Base-by-base conservation (phyloP, 2,329 filamentous ascomycete genomes). In the Fusarium domesticum region DNA sequence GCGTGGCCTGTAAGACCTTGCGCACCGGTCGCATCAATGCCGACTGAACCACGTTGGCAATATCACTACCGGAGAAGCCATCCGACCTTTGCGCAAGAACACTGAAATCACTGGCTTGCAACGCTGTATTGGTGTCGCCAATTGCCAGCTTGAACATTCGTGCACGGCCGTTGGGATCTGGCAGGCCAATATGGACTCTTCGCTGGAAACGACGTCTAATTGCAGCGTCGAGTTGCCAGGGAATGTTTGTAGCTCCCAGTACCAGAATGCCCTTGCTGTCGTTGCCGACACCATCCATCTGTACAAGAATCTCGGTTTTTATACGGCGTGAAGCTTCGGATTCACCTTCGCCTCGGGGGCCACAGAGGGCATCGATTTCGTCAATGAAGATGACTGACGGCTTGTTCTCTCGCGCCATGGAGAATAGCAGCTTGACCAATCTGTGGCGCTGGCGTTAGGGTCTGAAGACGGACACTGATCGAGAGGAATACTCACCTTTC, bases 331-430 rank as follows among this genome's bases (percentile, higher is more conserved):
- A 96, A 1, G 95, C 93, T 75, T 98, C 93, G 2, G 91, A 96
- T 73, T 98, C 95, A 65, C 93, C 93, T 76, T 98, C 93, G 53
- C 81, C 82, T 58, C 93, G 83, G 7, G 92, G 91, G 1, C 93
- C 93, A 64, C 93, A 97, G 2, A 98, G 83, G 5, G 93, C 93
- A 67, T 98, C 93, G 52, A 97, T 90, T 70, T 97, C 92, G 67
- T 97, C 92, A 63, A 97, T 96, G 72, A 97, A 97, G 68, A 97
- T 96, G 64, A 98, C 96, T 2, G 91, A 93, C 1, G 93, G 93
- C 61, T 93, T 96, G 70, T 96, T 97, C 67, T 98, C 93, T 67
- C 95, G 85, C 1, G 93, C 93, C 88, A 98, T 96, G 59, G 87
- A 89, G 73, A 98, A 98, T 10, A 98, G 80, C 53, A 95, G 87